Percentiles rank a stretch among this genome's conserved stretches.
These are phyloP conservation scores for Leccinum imitatum DNA, from an alignment of 768 basidiomycete species.

Conservation along the genomic window DNA sequence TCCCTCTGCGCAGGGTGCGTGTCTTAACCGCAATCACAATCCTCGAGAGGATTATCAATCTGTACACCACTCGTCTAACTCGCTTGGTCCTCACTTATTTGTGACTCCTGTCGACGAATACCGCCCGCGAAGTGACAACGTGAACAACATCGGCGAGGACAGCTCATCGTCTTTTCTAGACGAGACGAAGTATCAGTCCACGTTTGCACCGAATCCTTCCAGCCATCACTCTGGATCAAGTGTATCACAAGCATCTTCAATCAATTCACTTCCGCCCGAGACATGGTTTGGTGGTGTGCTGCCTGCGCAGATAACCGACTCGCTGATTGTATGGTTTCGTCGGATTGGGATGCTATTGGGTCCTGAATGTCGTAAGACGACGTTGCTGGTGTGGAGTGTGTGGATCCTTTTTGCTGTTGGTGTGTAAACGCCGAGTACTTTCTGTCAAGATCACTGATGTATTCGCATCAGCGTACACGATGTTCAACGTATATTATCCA, in stretches of 20 bases:
- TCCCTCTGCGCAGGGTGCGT: conserved; percentile 15
- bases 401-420: conserved; percentile 84
- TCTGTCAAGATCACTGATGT: background rate
- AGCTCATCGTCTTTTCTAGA: conserved; percentile 17
- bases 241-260: conserved; percentile 38
- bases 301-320: conserved; percentile 48
- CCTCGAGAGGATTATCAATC: conserved; percentile 29
- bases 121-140: conserved; percentile 20
- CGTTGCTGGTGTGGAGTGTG: conserved; percentile 72
- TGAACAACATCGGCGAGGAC: conserved; percentile 30
- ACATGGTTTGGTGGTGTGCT: conserved; percentile 41
- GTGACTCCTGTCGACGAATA: conserved; percentile 26
- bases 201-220: conserved; percentile 25
- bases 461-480: conserved; percentile 61
- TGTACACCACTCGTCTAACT: conserved; percentile 28
- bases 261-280: conserved; percentile 38
- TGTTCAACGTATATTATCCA: conserved; percentile 92
- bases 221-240: conserved; percentile 18
- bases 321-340: conserved; percentile 64
- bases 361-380: conserved; percentile 75
- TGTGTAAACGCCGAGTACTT: conserved; percentile 32
- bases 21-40: conserved; percentile 13
- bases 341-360: conserved; percentile 67
- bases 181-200: conserved; percentile 17
- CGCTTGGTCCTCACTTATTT: conserved; percentile 27